Percentiles rank a stretch among this genome's conserved stretches.
phyloP scores from a whole-genome alignment of 768 basidiomycete species.

The Lentinula edodes region DNA sequence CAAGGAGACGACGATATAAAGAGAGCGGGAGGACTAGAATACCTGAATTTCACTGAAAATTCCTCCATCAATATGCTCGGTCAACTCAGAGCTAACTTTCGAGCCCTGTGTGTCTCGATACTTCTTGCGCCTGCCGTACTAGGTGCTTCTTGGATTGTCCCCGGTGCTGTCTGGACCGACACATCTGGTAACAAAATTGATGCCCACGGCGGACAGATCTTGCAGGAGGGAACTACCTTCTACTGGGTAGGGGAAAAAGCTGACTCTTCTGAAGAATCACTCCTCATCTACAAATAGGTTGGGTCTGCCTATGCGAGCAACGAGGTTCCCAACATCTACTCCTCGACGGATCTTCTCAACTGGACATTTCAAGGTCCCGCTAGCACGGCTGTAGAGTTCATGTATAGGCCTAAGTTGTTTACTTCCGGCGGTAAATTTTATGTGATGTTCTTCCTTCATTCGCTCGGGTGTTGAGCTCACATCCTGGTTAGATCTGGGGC shows the following conservation, averaged over 20 bases:
- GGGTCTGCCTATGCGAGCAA: conserved; percentile 2
- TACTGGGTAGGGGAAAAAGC: conserved; percentile 25
- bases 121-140: background rate
- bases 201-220: conserved; percentile 21
- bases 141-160: conserved; percentile 14
- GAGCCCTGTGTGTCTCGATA: background rate
- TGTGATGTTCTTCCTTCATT: conserved; percentile 3
- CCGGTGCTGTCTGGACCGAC: conserved; percentile 24
- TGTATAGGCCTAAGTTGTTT: conserved; percentile 11
- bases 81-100: background rate
- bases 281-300: background rate
- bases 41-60: background rate
- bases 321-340: conserved; percentile 19
- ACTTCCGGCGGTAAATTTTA: conserved; percentile 14
- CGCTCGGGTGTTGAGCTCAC: background rate
- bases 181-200: conserved; percentile 20
- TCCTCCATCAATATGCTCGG: background rate
- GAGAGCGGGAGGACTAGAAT: background rate
- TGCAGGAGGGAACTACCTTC: conserved; percentile 18
- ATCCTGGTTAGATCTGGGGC: conserved; percentile 6
- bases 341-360: conserved; percentile 21
- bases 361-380: conserved; percentile 23
- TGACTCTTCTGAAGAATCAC: background rate
- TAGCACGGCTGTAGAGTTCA: conserved; percentile 8
- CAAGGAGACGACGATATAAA: background rate